These are phyloP conservation scores for Prunus davidiana DNA, from an alignment of 306 rosid species.

Conservation along the genomic window DNA sequence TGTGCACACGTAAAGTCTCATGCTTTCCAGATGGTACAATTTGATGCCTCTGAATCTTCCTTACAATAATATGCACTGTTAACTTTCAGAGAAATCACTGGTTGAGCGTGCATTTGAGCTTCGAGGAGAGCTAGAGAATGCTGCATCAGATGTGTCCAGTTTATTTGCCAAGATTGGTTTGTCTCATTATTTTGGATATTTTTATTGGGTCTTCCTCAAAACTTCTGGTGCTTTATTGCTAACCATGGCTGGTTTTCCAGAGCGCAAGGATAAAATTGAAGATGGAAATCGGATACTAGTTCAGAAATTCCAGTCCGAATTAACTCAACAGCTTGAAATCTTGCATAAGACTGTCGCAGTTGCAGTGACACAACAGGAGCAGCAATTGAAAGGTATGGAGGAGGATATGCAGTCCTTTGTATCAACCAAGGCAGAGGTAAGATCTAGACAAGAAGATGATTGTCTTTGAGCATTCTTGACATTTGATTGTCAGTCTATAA, in stretches of 20 bases:
- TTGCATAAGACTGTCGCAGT: slow-evolving; percentile 89
- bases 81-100: slow-evolving; percentile 74
- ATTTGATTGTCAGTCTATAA: background rate
- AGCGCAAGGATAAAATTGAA: slow-evolving; percentile 91
- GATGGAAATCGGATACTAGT: slow-evolving; percentile 72
- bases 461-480: slow-evolving; percentile 12
- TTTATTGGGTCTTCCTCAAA: background rate
- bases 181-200: slow-evolving; percentile 21
- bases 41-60: background rate
- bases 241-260: slow-evolving; percentile 33
- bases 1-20: background rate
- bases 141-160: slow-evolving; percentile 88
- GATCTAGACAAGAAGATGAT: slow-evolving; percentile 13
- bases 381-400: slow-evolving; percentile 87
- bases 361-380: slow-evolving; percentile 88
- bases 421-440: slow-evolving; percentile 74
- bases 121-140: slow-evolving; percentile 90
- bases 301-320: slow-evolving; percentile 71
- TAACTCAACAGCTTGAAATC: slow-evolving; percentile 88
- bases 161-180: slow-evolving; percentile 90
- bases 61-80: background rate
- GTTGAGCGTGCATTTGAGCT: slow-evolving; percentile 84
- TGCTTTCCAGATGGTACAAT: background rate
- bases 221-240: slow-evolving; percentile 10
- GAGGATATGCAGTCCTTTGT: slow-evolving; percentile 91